These are phyloP conservation scores for Fraxinus floribunda DNA, from an alignment of 305 asterid species.

Conservation along the genomic window DNA sequence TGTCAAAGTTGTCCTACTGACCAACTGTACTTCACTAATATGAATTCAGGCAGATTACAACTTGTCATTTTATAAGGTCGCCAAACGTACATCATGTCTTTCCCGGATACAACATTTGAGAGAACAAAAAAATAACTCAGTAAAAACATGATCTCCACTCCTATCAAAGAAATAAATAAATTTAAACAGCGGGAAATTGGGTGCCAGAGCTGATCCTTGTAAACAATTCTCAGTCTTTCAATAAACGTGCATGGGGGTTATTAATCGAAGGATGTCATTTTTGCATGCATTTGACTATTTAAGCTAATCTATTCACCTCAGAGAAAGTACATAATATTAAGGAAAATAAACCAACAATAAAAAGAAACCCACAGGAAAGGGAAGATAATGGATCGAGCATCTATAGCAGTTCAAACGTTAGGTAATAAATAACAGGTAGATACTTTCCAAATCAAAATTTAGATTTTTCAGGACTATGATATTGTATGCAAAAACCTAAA, in stretches of 20 bases:
- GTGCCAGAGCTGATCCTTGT: neutral
- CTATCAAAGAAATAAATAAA: neutral
- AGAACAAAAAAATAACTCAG: neutral
- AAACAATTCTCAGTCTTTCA: neutral
- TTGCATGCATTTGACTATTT: neutral
- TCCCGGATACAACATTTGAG: neutral
- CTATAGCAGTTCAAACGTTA: neutral
- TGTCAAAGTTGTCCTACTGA: neutral
- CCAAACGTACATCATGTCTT: neutral
- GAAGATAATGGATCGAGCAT: neutral
- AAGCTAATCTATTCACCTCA: neutral
- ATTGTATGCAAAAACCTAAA: neutral
- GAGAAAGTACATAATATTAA: neutral
- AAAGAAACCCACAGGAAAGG: neutral
- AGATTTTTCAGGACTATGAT: neutral
- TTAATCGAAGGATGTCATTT: neutral
- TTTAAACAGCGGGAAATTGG: neutral
- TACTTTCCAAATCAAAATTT: neutral
- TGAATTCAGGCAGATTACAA: neutral
- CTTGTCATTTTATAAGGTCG: neutral
- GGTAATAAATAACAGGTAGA: neutral
- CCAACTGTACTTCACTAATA: neutral
- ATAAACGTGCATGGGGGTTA: neutral
- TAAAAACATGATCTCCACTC: neutral
- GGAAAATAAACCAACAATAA: neutral